Base-by-base conservation (phyloP, 768 basidiomycete species). In the Psilocybe cyanescens region DNA sequence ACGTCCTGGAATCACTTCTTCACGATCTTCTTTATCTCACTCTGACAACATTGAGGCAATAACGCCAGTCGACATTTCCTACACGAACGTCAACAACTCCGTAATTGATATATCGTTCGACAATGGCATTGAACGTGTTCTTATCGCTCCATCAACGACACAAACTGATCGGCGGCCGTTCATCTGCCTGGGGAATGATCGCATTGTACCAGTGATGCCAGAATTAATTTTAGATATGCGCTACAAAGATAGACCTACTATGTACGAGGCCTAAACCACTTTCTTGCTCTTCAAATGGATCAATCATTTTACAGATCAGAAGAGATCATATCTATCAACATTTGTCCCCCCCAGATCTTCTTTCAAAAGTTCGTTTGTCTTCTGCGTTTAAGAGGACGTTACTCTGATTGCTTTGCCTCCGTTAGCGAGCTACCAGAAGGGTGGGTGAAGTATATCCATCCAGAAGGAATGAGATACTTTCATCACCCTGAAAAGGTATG, bases 191-290 rank as follows among this genome's bases (percentile, higher is more conserved):
- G 41, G 1, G 4, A 28, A 44, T 30, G 2, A 28, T 2, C 54
- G 54, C 8, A 55, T 55, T 31, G 44, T 8, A 24, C 54, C 54
- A 11, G 41, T 55, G 16, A 55, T 55, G 54, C 54, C 54, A 29
- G 54, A 55, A 19, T 17, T 11, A 0, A 44, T 46, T 44, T 1
- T 0, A 0, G 14, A 17, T 44, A 12, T 44, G 41, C 54, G 54
- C 4, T 55, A 55, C 19, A 7, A 28, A 8, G 17, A 9, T 0
- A 55, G 54, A 11, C 37, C 39, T 16, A 44, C 24, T 4, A 55
- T 45, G 54, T 55, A 39, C 24, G 39, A 41, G 3, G 9, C 2
- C 3, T 1, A 5, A 4, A 16, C 6, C 12, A 16, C 12, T 24
- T 8, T n/a, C 12, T 19, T 19, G 39, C 4, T 24, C 39, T 28